phyloP scores from a whole-genome alignment of 1,284 basidiomycete genomes.

The Polyporus tsugae region DNA sequence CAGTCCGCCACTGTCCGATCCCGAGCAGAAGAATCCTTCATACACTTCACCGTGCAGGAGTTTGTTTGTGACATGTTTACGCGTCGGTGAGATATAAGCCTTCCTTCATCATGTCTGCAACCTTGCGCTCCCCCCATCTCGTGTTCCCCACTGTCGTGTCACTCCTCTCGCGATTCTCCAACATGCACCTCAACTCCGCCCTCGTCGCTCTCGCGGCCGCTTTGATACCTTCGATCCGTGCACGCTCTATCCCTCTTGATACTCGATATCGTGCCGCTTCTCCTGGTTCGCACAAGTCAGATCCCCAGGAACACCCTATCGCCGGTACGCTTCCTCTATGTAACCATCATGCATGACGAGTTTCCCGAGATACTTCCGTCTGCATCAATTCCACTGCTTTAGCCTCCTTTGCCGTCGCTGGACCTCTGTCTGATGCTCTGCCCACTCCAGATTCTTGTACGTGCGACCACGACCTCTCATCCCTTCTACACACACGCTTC shows the following conservation, averaged over 20 bases:
- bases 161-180: not conserved
- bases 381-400: not conserved
- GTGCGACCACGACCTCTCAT: not conserved
- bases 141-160: not conserved
- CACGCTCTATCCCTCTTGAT: constrained; percentile 7
- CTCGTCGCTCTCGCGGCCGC: not conserved
- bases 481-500: not conserved
- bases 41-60: constrained; percentile 1
- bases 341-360: not conserved
- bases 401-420: not conserved
- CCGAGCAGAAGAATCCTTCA: not conserved
- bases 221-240: not conserved
- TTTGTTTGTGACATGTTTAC: not conserved
- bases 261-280: not conserved
- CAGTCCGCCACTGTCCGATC: not conserved
- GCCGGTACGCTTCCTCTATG: not conserved
- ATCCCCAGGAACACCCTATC: not conserved
- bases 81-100: constrained; percentile 1
- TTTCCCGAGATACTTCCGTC: not conserved
- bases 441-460: constrained; percentile 4
- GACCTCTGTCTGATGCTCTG: not conserved
- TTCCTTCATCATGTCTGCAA: not conserved
- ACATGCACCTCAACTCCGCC: constrained; percentile 3
- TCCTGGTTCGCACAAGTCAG: not conserved
- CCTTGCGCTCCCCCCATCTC: not conserved